These are phyloP conservation scores for Nelumbo lutea DNA, from an alignment of 164 flowering plant species.

Conservation along the genomic window DNA sequence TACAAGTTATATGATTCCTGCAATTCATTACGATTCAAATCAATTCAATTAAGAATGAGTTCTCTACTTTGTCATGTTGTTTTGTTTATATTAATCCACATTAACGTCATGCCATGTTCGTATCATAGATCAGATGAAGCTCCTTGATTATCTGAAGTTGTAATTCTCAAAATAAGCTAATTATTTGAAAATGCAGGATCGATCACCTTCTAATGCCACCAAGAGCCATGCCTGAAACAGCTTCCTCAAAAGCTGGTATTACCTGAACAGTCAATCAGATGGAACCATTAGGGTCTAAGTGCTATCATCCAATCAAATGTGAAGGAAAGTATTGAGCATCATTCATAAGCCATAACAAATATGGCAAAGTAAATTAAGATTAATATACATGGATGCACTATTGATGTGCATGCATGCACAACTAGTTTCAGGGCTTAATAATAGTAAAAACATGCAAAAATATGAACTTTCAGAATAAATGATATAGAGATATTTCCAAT, in stretches of 20 bases:
- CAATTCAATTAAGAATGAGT: no score
- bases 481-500: not conserved
- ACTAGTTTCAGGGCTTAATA: not conserved
- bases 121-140: not conserved
- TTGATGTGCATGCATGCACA: not conserved
- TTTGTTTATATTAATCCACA: no score
- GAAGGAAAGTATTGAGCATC: not conserved
- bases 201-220: constrained; percentile 90
- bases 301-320: not conserved
- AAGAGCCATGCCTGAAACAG: constrained; percentile 71
- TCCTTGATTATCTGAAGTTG: no score
- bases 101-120: not conserved
- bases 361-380: not conserved
- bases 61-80: no score
- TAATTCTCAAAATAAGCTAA: not conserved
- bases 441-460: no score
- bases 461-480: not conserved
- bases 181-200: constrained; percentile 2
- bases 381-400: not conserved
- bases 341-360: not conserved
- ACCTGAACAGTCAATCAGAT: constrained; percentile 44
- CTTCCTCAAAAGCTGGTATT: constrained; percentile 97
- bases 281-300: not conserved
- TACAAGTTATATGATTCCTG: no score
- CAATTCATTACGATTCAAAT: no score